Evolutionary conservation across 148 eudicot genomes (phyloP), one percentile per base, ranked within the genome.

Genomic region (Fagopyrum esculentum): DNA sequence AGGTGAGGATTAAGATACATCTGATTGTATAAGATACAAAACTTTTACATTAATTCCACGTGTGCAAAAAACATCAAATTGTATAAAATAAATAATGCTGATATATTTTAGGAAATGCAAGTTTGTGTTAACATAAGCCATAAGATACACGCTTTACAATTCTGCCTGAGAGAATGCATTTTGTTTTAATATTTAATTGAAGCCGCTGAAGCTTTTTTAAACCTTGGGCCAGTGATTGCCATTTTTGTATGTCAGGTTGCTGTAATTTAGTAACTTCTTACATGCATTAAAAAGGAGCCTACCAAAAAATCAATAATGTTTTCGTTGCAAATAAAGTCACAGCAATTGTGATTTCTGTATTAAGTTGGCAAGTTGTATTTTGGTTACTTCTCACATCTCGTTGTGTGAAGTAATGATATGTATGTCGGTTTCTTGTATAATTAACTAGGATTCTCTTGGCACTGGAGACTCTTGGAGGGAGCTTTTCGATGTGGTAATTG

Each of bases 401-500:
- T 66, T 66, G 47, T 13, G n/a, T 3, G 46, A 40, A 30, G 46
- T 10, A 4, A 6, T 66, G 68, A 66, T 66, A 15, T 30, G 0
- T 22, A 22, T 63, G 1, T 63, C n/a, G 2, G 16, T 47, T 46
- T 49, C 26, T 45, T 5, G 17, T 46, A 26, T 19, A 0, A 57
- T 74, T 63, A 69, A 80, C 74, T 78, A 92, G 99, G 99, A 88
- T 78, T 86, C 89, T 73, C 72, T 92, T 89, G 94, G 90, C 70
- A 69, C 79, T 50, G 77, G 88, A 75, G 98, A 96, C 55, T 85
- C 94, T 30, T 96, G 99, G 99, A 88, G 90, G 86, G 98, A 96
- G 73, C 98, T 96, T 73, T 96, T 96, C 86, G 99, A 96, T 86
- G 99, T 96, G 29, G 93, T 96, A 74, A 92, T 96, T 85, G 99